phyloP scores from a whole-genome alignment of 2,329 filamentous ascomycete species.

The Daldinia sp. region DNA sequence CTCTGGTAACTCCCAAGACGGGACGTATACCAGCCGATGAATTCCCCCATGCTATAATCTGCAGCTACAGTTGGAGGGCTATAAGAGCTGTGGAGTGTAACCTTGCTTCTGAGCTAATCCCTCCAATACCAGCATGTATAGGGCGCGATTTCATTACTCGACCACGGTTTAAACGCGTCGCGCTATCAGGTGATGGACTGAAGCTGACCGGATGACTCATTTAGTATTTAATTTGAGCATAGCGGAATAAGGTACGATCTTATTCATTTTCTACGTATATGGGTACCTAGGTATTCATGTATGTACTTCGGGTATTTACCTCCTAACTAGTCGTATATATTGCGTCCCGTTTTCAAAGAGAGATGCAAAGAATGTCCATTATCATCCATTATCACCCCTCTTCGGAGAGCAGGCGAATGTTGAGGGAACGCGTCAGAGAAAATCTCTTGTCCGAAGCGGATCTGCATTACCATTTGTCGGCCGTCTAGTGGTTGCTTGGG shows the following conservation, averaged over 20 bases:
- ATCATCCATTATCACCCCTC: conserved; percentile 6
- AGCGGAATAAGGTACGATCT: background rate
- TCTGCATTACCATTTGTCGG: conserved; percentile 23
- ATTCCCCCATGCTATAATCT: background rate
- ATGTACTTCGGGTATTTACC: background rate
- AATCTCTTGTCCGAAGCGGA: background rate
- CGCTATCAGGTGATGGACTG: conserved; percentile 48
- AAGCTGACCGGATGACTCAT: conserved; percentile 21
- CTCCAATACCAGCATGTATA: background rate
- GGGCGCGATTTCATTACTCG: background rate
- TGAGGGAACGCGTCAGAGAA: conserved; percentile 16
- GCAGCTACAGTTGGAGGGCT: background rate
- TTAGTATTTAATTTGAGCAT: conserved; percentile 7
- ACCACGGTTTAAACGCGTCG: conserved; percentile 32
- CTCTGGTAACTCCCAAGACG: background rate
- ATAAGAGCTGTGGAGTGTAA: conserved; percentile 5
- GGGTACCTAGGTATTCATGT: background rate
- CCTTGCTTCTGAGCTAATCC: background rate
- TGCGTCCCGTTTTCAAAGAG: conserved; percentile 4
- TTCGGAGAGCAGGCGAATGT: conserved; percentile 10
- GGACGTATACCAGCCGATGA: background rate
- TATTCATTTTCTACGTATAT: background rate
- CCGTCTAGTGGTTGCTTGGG: conserved; percentile 7
- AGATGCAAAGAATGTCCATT: background rate
- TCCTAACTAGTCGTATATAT: background rate